Conservation (phyloP, 1,284 basidiomycete species). For the Albatrellus sp. region DNA sequence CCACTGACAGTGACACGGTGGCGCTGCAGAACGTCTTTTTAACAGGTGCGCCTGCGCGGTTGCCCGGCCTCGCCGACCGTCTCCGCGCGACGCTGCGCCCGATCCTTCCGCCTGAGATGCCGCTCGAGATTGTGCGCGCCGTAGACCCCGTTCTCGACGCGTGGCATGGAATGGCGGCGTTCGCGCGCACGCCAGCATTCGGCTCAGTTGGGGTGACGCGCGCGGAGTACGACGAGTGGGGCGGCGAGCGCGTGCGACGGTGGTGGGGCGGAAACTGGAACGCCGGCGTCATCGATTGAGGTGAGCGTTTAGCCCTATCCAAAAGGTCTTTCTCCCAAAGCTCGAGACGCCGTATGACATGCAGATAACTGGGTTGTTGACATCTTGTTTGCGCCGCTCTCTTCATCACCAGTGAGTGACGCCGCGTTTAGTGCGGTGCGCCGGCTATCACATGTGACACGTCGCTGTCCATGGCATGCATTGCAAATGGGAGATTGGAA, state of each 20-base stretch:
- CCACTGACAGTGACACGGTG: background rate
- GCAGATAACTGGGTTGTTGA: background rate
- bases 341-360: background rate
- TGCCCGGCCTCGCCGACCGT: constrained; percentile 62
- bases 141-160: constrained; percentile 67
- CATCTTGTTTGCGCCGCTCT: background rate
- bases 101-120: constrained; percentile 70
- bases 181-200: constrained; percentile 56
- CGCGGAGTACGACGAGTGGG: constrained; percentile 86
- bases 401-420: background rate
- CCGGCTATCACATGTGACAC: background rate
- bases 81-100: constrained; percentile 66
- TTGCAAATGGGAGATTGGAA: background rate
- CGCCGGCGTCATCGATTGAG: constrained; percentile 7
- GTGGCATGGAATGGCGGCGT: constrained; percentile 89
- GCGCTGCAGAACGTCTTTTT: constrained; percentile 73
- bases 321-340: too few species aligned
- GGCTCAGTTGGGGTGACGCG: constrained; percentile 46
- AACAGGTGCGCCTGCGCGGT: constrained; percentile 71
- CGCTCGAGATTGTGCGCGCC: constrained; percentile 49
- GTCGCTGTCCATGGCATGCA: background rate
- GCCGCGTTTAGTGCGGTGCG: too few species aligned
- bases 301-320: too few species aligned
- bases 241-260: constrained; percentile 65
- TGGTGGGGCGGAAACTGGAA: constrained; percentile 88